Percentiles rank a stretch among this genome's conserved stretches.
Conservation (phyloP, 2,329 filamentous ascomycete genomes). For the Aspergillus sp. region DNA sequence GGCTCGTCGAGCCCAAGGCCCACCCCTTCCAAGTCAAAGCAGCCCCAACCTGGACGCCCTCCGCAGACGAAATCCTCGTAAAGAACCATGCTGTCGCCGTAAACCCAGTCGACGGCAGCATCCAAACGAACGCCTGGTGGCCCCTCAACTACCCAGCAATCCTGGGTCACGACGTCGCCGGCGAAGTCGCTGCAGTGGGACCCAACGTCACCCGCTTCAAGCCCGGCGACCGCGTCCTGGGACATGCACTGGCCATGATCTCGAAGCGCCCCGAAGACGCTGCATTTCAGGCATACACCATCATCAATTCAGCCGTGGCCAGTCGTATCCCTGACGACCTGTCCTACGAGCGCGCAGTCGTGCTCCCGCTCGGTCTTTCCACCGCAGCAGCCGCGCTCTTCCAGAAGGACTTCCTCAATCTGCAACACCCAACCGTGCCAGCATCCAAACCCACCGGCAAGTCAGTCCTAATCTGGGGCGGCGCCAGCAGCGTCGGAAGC, state of each 20-base stretch:
- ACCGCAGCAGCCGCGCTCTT: constrained; percentile 37
- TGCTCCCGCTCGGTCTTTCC: constrained; percentile 34
- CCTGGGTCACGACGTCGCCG: constrained; percentile 15
- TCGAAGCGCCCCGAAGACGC: constrained; percentile 5
- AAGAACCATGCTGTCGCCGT: constrained; percentile 19
- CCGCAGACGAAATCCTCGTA: constrained; percentile 31
- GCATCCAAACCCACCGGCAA: constrained; percentile 8
- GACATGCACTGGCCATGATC: constrained; percentile 3
- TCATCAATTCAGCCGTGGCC: constrained; percentile 19
- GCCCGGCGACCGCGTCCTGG: constrained; percentile 11
- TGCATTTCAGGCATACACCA: constrained; percentile 29
- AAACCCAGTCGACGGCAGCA: constrained; percentile 17
- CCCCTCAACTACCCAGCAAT: constrained; percentile 13
- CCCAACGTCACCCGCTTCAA: constrained; percentile 9
- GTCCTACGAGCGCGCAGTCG: constrained; percentile 30
- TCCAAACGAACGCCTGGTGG: constrained; percentile 9
- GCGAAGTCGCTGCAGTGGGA: constrained; percentile 8
- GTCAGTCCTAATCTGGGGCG: constrained; percentile 30
- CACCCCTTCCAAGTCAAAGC: constrained; percentile 18
- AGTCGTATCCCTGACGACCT: constrained; percentile 29
- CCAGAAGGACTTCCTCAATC: constrained; percentile 18
- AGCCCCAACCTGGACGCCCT: constrained; percentile 13
- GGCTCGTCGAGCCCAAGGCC: constrained; percentile 16
- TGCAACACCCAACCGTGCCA: constrained; percentile 20
- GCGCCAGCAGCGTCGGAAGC: constrained; percentile 49